A percentile compares a stretch with the other conserved stretches of the same genome.
Evolutionary conservation across 2,329 filamentous ascomycete species (phyloP).

Genomic region (Aspergillus sp.): DNA sequence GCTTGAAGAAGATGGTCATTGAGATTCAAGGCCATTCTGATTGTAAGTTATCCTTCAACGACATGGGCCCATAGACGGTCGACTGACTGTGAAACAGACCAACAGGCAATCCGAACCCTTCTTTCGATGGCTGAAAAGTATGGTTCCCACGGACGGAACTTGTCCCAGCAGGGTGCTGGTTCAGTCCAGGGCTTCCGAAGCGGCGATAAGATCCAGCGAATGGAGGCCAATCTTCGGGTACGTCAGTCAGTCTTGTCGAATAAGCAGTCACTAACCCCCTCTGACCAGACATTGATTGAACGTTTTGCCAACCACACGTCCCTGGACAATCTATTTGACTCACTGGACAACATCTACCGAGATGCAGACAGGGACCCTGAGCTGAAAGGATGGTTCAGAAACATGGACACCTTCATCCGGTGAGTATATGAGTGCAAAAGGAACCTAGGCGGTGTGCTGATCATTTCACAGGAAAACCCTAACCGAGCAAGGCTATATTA

Average conservation of each 20-base stretch:
- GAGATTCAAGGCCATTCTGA: constrained; percentile 95
- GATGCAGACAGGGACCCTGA: constrained; percentile 86
- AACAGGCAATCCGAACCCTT: constrained; percentile 85
- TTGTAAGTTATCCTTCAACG: constrained; percentile 53
- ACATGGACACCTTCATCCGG: constrained; percentile 72
- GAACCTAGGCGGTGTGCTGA: constrained; percentile 5
- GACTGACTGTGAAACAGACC: constrained; percentile 53
- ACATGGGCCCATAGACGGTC: too few relatives aligned
- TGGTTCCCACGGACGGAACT: constrained; percentile 67
- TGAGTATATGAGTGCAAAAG: constrained; percentile 16
- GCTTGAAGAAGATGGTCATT: constrained; percentile 95
- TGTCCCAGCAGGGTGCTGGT: constrained; percentile 66
- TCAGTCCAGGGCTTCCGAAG: constrained; percentile 72
- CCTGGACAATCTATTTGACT: constrained; percentile 78
- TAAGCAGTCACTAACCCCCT: constrained; percentile 50
- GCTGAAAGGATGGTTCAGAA: constrained; percentile 85
- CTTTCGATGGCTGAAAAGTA: constrained; percentile 84
- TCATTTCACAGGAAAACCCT: constrained; percentile 64
- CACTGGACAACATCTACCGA: constrained; percentile 80
- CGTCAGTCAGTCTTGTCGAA: constrained; percentile 38
- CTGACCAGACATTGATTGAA: constrained; percentile 75
- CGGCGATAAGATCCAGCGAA: constrained; percentile 65
- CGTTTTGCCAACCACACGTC: constrained; percentile 95
- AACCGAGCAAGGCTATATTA: constrained; percentile 85
- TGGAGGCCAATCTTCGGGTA: constrained; percentile 78